Percentiles rank a stretch among this genome's conserved stretches.
Evolutionary conservation across 352 stramenopile genomes (phyloP).

Genomic region (Phytophthora ohioensis): DNA sequence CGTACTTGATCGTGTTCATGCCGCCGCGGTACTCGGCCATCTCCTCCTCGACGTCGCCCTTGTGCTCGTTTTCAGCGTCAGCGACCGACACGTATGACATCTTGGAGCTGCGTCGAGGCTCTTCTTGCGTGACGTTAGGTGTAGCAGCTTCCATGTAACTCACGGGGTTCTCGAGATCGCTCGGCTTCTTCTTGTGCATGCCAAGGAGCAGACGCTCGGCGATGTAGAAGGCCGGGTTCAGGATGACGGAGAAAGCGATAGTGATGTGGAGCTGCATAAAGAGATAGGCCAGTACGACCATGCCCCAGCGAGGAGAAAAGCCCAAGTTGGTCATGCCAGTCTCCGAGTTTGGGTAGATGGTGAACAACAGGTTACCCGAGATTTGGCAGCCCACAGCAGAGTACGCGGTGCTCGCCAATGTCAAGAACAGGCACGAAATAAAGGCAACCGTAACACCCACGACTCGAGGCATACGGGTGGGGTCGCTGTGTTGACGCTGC

Average conservation of each 20-base stretch:
- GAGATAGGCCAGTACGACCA: slow-evolving; percentile 47
- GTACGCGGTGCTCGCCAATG: slow-evolving; percentile 46
- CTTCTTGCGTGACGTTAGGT: slow-evolving; percentile 20
- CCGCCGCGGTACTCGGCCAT: slow-evolving; percentile 34
- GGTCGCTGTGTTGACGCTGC: slow-evolving; percentile 58
- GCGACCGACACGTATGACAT: slow-evolving; percentile 36
- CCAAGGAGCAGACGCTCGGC: slow-evolving; percentile 21
- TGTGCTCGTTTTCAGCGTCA: slow-evolving; percentile 32
- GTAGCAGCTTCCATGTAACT: slow-evolving; percentile 28
- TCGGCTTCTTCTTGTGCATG: slow-evolving; percentile 27
- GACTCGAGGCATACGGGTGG: slow-evolving; percentile 53
- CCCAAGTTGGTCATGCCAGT: slow-evolving; percentile 43
- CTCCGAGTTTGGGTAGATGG: slow-evolving; percentile 44
- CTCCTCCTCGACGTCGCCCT: slow-evolving; percentile 25
- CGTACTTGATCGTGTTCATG: slow-evolving; percentile 32
- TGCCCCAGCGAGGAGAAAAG: slow-evolving; percentile 44
- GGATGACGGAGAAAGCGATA: slow-evolving; percentile 31
- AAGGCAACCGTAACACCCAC: slow-evolving; percentile 48
- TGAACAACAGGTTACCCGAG: slow-evolving; percentile 60
- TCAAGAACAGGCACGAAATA: slow-evolving; percentile 52
- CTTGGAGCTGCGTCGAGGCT: slow-evolving; percentile 26
- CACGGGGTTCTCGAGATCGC: slow-evolving; percentile 21
- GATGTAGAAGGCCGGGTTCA: slow-evolving; percentile 34
- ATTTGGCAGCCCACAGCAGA: slow-evolving; percentile 58
- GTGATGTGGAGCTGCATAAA: slow-evolving; percentile 58